A percentile compares a stretch with the other conserved stretches of the same genome.
Evolutionary conservation across 257 asterid species (phyloP).

Genomic region (Solanum piurae): DNA sequence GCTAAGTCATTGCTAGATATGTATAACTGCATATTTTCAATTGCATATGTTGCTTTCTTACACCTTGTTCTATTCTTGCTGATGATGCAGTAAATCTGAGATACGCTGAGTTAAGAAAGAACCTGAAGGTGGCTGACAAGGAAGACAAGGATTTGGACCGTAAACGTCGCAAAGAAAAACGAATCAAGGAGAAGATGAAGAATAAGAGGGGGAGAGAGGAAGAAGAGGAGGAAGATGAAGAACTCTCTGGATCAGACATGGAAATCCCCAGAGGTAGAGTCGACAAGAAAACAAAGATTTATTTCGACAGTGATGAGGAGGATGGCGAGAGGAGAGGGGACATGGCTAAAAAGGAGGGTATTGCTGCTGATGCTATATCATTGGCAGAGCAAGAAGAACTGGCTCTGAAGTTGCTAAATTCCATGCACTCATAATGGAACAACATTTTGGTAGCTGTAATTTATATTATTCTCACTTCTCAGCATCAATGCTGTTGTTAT

Average conservation of each 20-base stretch:
- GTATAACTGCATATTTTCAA: not conserved
- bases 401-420: slow-evolving; percentile 71
- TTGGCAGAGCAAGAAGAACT: slow-evolving; percentile 81
- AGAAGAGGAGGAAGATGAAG: slow-evolving; percentile 26
- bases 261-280: slow-evolving; percentile 11
- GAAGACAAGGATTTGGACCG: slow-evolving; percentile 73
- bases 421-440: slow-evolving; percentile 50
- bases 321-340: slow-evolving; percentile 7
- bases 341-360: slow-evolving; percentile 3
- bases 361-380: slow-evolving; percentile 20
- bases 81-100: slow-evolving; percentile 49
- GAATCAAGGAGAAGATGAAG: slow-evolving; percentile 66
- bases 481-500: not conserved
- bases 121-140: slow-evolving; percentile 54
- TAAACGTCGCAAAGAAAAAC: slow-evolving; percentile 58
- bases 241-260: slow-evolving; percentile 26
- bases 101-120: slow-evolving; percentile 48
- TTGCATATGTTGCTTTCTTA: not conserved
- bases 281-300: slow-evolving; percentile 42
- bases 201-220: slow-evolving; percentile 49
- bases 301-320: slow-evolving; percentile 52
- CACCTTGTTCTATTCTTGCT: not conserved
- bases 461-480: not conserved
- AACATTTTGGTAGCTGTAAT: not conserved
- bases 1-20: not conserved